phyloP scores from a whole-genome alignment of 2,329 filamentous ascomycete genomes.

The Acarospora socialis region DNA sequence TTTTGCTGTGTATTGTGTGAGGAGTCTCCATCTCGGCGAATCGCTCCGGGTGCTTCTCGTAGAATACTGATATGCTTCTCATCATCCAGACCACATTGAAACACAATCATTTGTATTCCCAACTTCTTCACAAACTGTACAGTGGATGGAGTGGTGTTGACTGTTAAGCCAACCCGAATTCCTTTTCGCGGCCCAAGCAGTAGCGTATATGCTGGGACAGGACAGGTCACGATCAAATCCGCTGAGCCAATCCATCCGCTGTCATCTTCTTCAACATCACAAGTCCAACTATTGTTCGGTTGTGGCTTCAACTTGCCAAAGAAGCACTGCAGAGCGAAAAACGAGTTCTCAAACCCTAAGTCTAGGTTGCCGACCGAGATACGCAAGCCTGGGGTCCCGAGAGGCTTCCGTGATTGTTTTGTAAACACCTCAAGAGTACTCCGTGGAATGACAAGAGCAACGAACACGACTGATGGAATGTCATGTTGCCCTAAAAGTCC shows the following conservation, averaged over 20 bases:
- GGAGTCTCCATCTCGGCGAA: too few relatives aligned
- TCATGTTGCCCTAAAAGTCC: constrained; percentile 2
- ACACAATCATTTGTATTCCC: neutral
- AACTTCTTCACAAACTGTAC: neutral
- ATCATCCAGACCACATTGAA: constrained; percentile 1
- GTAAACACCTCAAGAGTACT: constrained; percentile 5
- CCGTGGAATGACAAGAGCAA: constrained; percentile 6
- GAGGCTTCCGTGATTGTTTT: neutral
- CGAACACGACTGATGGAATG: constrained; percentile 2
- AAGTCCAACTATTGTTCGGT: neutral
- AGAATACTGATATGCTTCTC: constrained; percentile 2
- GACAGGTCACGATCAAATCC: constrained; percentile 8
- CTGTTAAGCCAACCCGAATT: constrained; percentile 1
- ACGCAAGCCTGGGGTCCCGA: constrained; percentile 5
- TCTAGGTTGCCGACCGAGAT: constrained; percentile 4
- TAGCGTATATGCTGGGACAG: constrained; percentile 5
- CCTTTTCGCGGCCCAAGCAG: constrained; percentile 1
- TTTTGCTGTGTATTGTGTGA: too few relatives aligned
- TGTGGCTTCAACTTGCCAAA: constrained; percentile 3
- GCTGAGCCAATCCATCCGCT: constrained; percentile 7
- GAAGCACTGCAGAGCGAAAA: constrained; percentile 3
- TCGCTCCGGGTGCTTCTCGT: too few relatives aligned
- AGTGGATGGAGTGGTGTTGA: constrained; percentile 2
- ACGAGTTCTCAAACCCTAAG: constrained; percentile 1
- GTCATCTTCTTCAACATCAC: constrained; percentile 4